Conservation (phyloP, 352 stramenopile species). For the Globisporangium polare region DNA sequence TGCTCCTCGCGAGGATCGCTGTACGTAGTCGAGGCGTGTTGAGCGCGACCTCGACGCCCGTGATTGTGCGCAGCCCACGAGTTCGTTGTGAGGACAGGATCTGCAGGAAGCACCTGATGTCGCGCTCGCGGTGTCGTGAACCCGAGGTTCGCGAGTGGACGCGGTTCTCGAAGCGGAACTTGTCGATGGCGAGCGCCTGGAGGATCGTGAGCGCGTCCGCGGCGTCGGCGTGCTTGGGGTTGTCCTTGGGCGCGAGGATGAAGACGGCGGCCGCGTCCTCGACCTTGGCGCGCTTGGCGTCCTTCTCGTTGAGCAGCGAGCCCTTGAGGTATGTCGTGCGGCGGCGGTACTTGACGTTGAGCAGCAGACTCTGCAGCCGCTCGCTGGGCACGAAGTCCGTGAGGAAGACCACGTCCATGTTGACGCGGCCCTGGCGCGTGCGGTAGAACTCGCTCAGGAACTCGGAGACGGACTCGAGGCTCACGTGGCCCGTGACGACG, state of each 20-base stretch:
- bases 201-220: constrained; percentile 50
- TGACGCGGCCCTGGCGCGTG: constrained; percentile 42
- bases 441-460: constrained; percentile 68
- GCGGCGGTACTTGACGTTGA: constrained; percentile 39
- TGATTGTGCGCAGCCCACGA: constrained; percentile 43
- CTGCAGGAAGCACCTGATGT: constrained; percentile 48
- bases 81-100: constrained; percentile 43
- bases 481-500: constrained; percentile 44
- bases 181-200: constrained; percentile 50
- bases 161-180: constrained; percentile 38
- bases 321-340: constrained; percentile 56
- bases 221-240: constrained; percentile 31
- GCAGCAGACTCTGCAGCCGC: constrained; percentile 32
- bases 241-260: constrained; percentile 49
- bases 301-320: constrained; percentile 45
- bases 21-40: constrained; percentile 42
- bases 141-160: constrained; percentile 10
- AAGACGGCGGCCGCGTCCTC: constrained; percentile 48
- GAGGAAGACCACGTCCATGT: constrained; percentile 63
- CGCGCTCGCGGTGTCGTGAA: constrained; percentile 8
- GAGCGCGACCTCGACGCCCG: constrained; percentile 43
- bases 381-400: constrained; percentile 29
- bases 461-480: constrained; percentile 36
- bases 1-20: constrained; percentile 45
- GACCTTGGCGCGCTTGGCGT: constrained; percentile 42